phyloP scores from a whole-genome alignment of 1,284 basidiomycete genomes.

The Apiotrichum domesticum region DNA sequence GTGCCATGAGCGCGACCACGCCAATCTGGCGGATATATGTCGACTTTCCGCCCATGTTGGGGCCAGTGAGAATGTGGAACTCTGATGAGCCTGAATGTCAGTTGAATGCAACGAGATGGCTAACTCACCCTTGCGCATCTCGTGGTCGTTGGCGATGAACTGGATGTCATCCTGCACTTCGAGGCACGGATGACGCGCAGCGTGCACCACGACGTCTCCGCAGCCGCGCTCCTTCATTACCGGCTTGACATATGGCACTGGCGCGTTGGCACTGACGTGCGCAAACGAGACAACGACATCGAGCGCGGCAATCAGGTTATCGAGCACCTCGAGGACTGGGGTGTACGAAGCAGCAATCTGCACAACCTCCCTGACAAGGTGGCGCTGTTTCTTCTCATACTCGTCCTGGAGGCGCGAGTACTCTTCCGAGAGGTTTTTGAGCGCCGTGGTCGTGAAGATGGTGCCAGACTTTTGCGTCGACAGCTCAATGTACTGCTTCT shows the following conservation, averaged over 20 bases:
- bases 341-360: conserved; percentile 89
- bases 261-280: conserved; percentile 79
- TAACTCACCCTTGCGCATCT: conserved; percentile 34
- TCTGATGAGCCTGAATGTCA: conserved; percentile 40
- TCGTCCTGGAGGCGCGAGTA: conserved; percentile 63
- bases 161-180: conserved; percentile 93
- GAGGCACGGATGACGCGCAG: conserved; percentile 90
- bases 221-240: conserved; percentile 57
- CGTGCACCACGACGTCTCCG: conserved; percentile 68
- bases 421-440: conserved; percentile 69
- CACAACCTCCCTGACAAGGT: conserved; percentile 88
- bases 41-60: conserved; percentile 95
- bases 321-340: conserved; percentile 82
- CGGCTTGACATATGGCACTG: conserved; percentile 72
- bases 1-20: conserved; percentile 91
- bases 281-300: conserved; percentile 91
- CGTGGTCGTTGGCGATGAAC: conserved; percentile 85
- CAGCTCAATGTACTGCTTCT: conserved; percentile 74
- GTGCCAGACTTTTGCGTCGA: conserved; percentile 81
- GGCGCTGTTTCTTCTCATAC: conserved; percentile 71
- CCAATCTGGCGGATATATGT: conserved; percentile 89
- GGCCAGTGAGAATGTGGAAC: conserved; percentile 59
- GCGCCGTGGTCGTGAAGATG: conserved; percentile 78
- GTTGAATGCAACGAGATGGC: neutral
- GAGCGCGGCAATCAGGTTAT: conserved; percentile 78